Conservation (phyloP, 2,329 filamentous ascomycete genomes). For the Penicillium sp. region DNA sequence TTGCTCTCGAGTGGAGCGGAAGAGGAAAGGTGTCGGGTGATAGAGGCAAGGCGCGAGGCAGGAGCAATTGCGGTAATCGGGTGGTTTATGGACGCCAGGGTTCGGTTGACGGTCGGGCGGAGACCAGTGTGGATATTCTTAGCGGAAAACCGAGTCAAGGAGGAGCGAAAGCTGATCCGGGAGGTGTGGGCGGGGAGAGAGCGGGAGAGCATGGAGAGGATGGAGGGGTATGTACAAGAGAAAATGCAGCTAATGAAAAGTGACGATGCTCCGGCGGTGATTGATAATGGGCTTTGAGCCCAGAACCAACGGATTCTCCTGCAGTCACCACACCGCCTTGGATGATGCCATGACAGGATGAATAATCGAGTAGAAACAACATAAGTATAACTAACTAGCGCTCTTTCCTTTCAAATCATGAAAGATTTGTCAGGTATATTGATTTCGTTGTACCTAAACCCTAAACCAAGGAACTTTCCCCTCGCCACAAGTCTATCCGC, state of each 20-base stretch:
- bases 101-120: slow-evolving; percentile 18
- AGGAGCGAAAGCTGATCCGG: slow-evolving; percentile 24
- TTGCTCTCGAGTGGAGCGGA: slow-evolving; percentile 21
- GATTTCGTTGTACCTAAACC: no score
- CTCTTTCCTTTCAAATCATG: background rate
- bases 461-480: no score
- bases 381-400: background rate
- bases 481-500: no score
- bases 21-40: slow-evolving; percentile 45
- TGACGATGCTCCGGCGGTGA: slow-evolving; percentile 13
- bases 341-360: background rate
- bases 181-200: slow-evolving; percentile 19
- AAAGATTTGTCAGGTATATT: background rate
- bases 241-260: slow-evolving; percentile 13
- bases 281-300: slow-evolving; percentile 4
- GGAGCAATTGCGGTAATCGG: slow-evolving; percentile 15
- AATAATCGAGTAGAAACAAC: background rate
- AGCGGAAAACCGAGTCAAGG: slow-evolving; percentile 10
- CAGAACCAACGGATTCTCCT: background rate
- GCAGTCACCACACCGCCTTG: background rate
- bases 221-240: slow-evolving; percentile 15
- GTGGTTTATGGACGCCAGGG: slow-evolving; percentile 28
- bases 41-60: slow-evolving; percentile 37
- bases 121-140: slow-evolving; percentile 13
- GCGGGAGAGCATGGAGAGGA: slow-evolving; percentile 25